Base-by-base conservation (phyloP, 768 basidiomycete genomes). In the Tylopilus plumbeoviolaceoides region DNA sequence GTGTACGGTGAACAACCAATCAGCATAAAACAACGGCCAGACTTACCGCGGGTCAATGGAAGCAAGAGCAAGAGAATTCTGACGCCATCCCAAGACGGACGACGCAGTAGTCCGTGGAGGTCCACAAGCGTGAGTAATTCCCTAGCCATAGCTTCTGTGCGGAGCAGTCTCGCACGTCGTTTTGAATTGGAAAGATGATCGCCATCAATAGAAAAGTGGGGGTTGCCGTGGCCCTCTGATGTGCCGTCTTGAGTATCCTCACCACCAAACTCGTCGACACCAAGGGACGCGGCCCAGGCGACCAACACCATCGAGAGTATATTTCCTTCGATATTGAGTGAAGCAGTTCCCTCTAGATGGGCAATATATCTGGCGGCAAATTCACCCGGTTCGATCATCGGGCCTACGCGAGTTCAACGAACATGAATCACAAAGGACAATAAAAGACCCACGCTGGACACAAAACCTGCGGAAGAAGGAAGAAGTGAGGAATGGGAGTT, bases 231-330 rank as follows among this genome's bases (percentile, higher is more conserved):
- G 15, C 15, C 39, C 2, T 56, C 50, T 11, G 60, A 53, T 11
- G 53, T 10, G 27, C 18, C 18, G 1, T 54, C 50, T 36, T 59
- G 55, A 5, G 40, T 4, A 8, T 64, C 64, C 40, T 85, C 82
- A 15, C 78, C 63, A 35, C 92, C 94, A 40, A 75, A 78, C 60
- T 92, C 89, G 66, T 95, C 82, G 43, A 95, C 73, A 38, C 94
- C 95, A 66, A 91, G 94, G 36, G 90, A 91, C 5, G 85, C 81
- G 0, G 91, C 94, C 92, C 92, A 97, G 20, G 87, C 82, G 41
- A 89, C 89, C 20, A 95, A 76, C 28, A 90, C 70, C 77, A 89
- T 87, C 18, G 84, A 78, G 38, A 97, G 77, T 51, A 95, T 79
- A 39, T 81, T 80, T 12, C 86, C 92, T 58, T 90, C 85, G 44